These are phyloP conservation scores for Colletotrichum sp. DNA, from an alignment of 2,329 filamentous ascomycete species.

Conservation along the genomic window DNA sequence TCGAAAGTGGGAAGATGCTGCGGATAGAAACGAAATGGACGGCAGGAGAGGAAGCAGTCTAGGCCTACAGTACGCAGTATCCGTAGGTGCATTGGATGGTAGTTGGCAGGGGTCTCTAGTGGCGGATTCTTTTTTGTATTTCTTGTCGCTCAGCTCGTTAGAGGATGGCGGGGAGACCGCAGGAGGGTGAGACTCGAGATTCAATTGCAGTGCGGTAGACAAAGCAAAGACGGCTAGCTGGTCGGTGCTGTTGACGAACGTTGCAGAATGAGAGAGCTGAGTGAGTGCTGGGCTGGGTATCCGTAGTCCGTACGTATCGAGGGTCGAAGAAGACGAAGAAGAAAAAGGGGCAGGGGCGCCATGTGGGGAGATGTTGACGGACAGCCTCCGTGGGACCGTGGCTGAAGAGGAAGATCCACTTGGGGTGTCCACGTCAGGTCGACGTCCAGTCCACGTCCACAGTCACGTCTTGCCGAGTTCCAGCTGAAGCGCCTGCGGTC, in stretches of 20 bases:
- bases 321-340: background rate
- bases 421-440: background rate
- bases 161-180: background rate
- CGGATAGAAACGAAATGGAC: background rate
- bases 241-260: conserved; percentile 12
- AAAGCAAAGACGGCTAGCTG: background rate
- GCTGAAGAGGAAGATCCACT: background rate
- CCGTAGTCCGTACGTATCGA: background rate
- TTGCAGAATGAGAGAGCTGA: conserved; percentile 6
- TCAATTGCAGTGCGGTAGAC: conserved; percentile 1
- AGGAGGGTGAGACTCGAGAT: background rate
- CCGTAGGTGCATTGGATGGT: too few relatives aligned
- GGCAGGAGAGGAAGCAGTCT: background rate
- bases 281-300: background rate
- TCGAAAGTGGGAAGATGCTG: background rate
- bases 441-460: background rate
- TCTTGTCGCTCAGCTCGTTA: background rate
- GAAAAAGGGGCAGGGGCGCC: background rate
- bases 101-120: background rate
- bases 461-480: background rate
- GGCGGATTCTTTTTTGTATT: background rate
- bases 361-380: conserved; percentile 11
- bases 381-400: background rate
- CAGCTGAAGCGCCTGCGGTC: background rate
- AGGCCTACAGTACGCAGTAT: background rate